Percentiles rank a stretch among this genome's conserved stretches.
These are phyloP conservation scores for Saccharomycopsis vini DNA, from an alignment of 805 yeast genomes.

Conservation along the genomic window DNA sequence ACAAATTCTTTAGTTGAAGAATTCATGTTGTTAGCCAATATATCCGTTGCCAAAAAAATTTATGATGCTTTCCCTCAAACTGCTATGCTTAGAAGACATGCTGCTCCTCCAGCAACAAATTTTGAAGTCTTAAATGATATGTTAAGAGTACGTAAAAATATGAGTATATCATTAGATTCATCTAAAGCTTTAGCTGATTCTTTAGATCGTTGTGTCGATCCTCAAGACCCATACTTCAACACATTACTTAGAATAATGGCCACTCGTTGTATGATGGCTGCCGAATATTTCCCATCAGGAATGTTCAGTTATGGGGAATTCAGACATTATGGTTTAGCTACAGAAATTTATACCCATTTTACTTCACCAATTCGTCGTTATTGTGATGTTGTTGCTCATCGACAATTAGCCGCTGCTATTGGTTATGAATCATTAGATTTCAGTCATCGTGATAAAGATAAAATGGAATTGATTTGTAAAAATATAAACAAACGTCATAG, in stretches of 20 bases:
- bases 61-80: slow-evolving; percentile 93
- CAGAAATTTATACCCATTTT: slow-evolving; percentile 95
- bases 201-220: slow-evolving; percentile 78
- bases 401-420: slow-evolving; percentile 97
- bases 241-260: slow-evolving; percentile 93
- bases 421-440: slow-evolving; percentile 80
- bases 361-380: slow-evolving; percentile 97
- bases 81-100: slow-evolving; percentile 97
- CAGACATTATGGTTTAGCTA: slow-evolving; percentile 94
- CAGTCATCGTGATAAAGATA: slow-evolving; percentile 76
- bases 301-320: slow-evolving; percentile 83
- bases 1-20: slow-evolving; percentile 97
- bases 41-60: slow-evolving; percentile 88
- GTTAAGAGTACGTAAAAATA: slow-evolving; percentile 68
- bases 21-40: slow-evolving; percentile 95
- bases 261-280: slow-evolving; percentile 98
- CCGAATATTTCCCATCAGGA: slow-evolving; percentile 93
- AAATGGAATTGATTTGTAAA: slow-evolving; percentile 80
- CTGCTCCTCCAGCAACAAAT: slow-evolving; percentile 92
- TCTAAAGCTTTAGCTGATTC: slow-evolving; percentile 92
- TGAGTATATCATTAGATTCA: slow-evolving; percentile 70
- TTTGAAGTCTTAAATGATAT: slow-evolving; percentile 86
- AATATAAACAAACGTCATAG: slow-evolving; percentile 92
- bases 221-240: slow-evolving; percentile 81
- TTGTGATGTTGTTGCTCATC: slow-evolving; percentile 95